Percentiles rank a stretch among this genome's conserved stretches.
Conservation (phyloP, 352 stramenopile species). For the Globisporangium mamillatum region DNA sequence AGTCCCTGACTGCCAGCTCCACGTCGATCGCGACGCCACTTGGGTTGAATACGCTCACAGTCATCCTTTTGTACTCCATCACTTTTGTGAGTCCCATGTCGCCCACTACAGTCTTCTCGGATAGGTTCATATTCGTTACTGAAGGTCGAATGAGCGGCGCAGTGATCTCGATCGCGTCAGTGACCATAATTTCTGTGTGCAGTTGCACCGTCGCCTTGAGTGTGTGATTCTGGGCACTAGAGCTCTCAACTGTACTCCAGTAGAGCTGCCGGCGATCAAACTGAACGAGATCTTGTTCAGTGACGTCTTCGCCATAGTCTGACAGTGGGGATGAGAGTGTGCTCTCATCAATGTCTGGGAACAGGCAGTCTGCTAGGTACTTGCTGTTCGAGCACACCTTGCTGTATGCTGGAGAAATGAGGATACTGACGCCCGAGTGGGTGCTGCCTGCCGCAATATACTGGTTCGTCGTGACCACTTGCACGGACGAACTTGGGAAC, state of each 20-base stretch:
- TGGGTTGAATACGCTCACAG: constrained; percentile 45
- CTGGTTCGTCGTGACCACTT: constrained; percentile 9
- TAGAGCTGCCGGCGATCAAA: constrained; percentile 30
- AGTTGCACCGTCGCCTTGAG: constrained; percentile 30
- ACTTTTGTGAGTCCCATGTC: constrained; percentile 45
- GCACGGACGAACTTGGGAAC: constrained; percentile 1
- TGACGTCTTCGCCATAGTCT: constrained; percentile 33
- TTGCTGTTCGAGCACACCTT: constrained; percentile 22
- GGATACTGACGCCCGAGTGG: constrained; percentile 8
- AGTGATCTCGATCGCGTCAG: constrained; percentile 29
- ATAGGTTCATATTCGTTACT: constrained; percentile 19
- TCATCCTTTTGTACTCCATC: constrained; percentile 21
- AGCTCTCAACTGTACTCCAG: constrained; percentile 21
- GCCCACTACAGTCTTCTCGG: background rate
- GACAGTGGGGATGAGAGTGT: constrained; percentile 26
- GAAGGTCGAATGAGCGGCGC: constrained; percentile 33
- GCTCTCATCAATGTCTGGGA: constrained; percentile 16
- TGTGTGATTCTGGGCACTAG: background rate
- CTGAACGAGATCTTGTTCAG: constrained; percentile 28
- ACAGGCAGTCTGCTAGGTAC: constrained; percentile 40
- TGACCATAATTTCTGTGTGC: constrained; percentile 34
- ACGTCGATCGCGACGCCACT: constrained; percentile 45
- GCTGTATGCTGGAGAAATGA: constrained; percentile 34
- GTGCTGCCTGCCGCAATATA: background rate
- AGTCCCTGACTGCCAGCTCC: constrained; percentile 39